Base-by-base conservation (phyloP, 2,329 filamentous ascomycete species). In the Verticillium albo-atrum region DNA sequence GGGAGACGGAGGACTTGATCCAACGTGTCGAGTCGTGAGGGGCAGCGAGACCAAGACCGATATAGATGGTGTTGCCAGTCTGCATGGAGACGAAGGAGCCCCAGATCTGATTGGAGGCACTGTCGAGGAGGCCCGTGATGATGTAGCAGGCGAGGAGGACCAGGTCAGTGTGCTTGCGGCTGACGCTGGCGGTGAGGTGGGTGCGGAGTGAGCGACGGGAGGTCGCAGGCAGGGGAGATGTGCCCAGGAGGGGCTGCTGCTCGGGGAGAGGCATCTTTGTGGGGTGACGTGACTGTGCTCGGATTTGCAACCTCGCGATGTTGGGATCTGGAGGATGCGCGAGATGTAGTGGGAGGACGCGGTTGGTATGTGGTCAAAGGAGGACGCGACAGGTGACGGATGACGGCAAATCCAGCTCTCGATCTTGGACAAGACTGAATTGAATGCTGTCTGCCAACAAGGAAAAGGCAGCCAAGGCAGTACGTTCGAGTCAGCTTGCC, bases 61-160 rank as follows among this genome's bases (percentile, higher is more conserved):
- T 79, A 70, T 92, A 94, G 54, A 94, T 84, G 5, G 90, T 92
- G 72, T 94, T 94, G 60, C 89, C 89, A 32, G 90, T 93, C 70
- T 93, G 90, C 90, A 93, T 93, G 67, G 87, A 90, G 47, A 92
- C 89, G 66, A 94, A 94, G 3, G 88, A 88, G 14, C 89, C 89
- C 87, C 89, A 93, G 50, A 89, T 89, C 60, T 87, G 88, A 54
- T 90, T 89, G 2, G 89, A 86, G 2, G 89, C 86, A 73, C 88
- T 91, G 73, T 94, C 90, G 7, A 92, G 81, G 12, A 94, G 77
- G 4, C 90, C 90, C 0, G 90, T 93, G 69, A 92, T 88, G 63
- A 90, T 75, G 70, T 92, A 93, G 74, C 89, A 91, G 28, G 85
- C 75, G 4, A 94, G 76, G 42, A 94, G 79, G 23, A 91, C 76